phyloP scores from a whole-genome alignment of 352 stramenopile species.

The Phytophthora pini region DNA sequence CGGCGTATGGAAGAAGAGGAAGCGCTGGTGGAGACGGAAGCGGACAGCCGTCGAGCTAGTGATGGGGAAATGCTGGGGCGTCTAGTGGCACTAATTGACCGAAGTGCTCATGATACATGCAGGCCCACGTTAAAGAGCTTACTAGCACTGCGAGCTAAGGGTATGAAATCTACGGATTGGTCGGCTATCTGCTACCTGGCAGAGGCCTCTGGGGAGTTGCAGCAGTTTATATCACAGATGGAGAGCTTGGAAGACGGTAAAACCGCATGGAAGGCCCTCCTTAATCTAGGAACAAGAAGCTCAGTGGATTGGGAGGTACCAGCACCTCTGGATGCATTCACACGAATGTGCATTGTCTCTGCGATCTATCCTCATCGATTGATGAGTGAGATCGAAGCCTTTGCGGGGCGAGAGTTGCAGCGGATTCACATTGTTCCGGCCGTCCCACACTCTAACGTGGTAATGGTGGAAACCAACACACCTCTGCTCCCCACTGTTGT shows the following conservation, averaged over 20 bases:
- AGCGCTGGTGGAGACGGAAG: neutral
- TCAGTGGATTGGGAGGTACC: constrained; percentile 16
- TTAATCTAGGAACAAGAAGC: constrained; percentile 12
- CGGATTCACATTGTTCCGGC: constrained; percentile 16
- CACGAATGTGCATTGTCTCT: constrained; percentile 33
- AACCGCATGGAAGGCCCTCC: constrained; percentile 31
- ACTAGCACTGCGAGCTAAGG: constrained; percentile 27
- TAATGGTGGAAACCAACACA: constrained; percentile 3
- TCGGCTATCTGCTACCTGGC: constrained; percentile 39
- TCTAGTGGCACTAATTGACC: constrained; percentile 15
- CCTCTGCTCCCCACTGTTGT: constrained; percentile 24
- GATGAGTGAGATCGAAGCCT: constrained; percentile 41
- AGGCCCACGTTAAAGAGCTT: constrained; percentile 26
- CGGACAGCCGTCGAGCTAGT: no score
- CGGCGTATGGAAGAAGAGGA: constrained; percentile 24
- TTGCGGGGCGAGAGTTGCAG: constrained; percentile 22
- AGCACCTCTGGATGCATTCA: constrained; percentile 23
- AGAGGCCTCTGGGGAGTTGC: constrained; percentile 29
- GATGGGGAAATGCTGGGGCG: constrained; percentile 18
- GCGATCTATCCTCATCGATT: constrained; percentile 34
- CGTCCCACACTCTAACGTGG: constrained; percentile 1
- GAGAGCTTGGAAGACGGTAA: constrained; percentile 12
- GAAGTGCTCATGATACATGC: constrained; percentile 1
- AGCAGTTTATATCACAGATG: constrained; percentile 37
- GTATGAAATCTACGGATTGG: constrained; percentile 30